These are phyloP conservation scores for Sporothrix globosa DNA, from an alignment of 2,329 filamentous ascomycete species.

Conservation along the genomic window DNA sequence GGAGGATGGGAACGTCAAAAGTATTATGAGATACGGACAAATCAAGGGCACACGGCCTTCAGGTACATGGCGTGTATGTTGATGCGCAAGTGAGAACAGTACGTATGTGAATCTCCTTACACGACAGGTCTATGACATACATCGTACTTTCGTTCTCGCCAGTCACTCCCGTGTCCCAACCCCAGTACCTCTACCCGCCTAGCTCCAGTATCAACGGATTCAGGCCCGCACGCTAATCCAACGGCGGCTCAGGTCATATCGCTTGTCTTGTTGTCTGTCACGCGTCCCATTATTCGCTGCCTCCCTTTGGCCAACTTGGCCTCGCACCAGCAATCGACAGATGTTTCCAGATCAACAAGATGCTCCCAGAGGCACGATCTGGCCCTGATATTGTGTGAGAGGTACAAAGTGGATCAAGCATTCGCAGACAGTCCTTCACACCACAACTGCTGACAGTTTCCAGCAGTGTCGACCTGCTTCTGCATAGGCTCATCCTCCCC, in stretches of 20 bases:
- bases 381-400: not conserved
- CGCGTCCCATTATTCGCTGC: constrained; percentile 32
- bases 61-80: not conserved
- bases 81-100: not conserved
- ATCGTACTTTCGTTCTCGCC: too few relatives aligned
- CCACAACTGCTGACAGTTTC: constrained; percentile 18
- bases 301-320: constrained; percentile 19
- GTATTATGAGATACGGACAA: constrained; percentile 1
- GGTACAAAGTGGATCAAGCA: not conserved
- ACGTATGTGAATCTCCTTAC: not conserved
- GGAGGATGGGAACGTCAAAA: not conserved
- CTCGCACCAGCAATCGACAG: constrained; percentile 32
- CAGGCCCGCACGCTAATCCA: constrained; percentile 35
- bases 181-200: not conserved
- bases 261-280: constrained; percentile 38
- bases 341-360: constrained; percentile 10
- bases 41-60: not conserved
- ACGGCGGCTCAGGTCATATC: constrained; percentile 43
- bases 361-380: not conserved
- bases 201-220: constrained; percentile 42
- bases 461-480: constrained; percentile 24
- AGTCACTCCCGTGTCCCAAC: too few relatives aligned
- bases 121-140: not conserved
- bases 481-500: too few relatives aligned
- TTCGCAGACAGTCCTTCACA: not conserved